Evolutionary conservation across 441 rosid species (phyloP), one percentile per base, ranked within the genome.

Genomic region (Populus hybrid): DNA sequence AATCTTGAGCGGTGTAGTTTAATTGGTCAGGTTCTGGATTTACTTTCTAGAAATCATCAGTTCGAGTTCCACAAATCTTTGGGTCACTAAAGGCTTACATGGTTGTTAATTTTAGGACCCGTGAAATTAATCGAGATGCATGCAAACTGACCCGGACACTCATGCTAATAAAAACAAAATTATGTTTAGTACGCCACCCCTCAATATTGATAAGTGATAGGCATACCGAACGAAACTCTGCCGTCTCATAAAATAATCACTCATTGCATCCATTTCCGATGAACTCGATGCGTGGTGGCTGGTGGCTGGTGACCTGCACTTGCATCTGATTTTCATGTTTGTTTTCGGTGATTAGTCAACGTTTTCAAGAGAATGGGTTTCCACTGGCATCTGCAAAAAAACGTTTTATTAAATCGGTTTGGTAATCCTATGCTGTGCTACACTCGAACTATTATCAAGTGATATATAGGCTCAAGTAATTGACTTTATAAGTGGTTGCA

Each of bases 1-100:
- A 38, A 38, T 2, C 3, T 9, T 9, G 12, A 38, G 0, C 0
- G 12, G 0, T 38, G 0, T 38, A 38, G 0, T 1, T 38, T 0
- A 36, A 36, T 9, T 36, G 1, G 0, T 36, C 0, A 36, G 0
- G 1, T 36, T 1, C 0, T 36, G 1, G 7, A 4, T 8, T 36
- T 36, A 10, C 4, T 40, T n/a, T n/a, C n/a, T n/a, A n/a, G n/a
- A n/a, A n/a, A n/a, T n/a, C n/a, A 24, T 1, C 24, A 24, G 24
- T 24, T 24, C 1, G 24, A 24, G 1, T 24, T 1, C 24, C 24
- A 24, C 24, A 24, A 24, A 24, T 24, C 24, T 24, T 24, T 24
- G 24, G 24, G 1, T 1, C 24, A 24, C 24, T 24, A 1, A 24
- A 24, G 24, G 24, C 1, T 24, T 24, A 24, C 1, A 24, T 24